phyloP scores from a whole-genome alignment of 225 moss, liverwort and hornwort genomes.

The Physcomitrellopsis africana region DNA sequence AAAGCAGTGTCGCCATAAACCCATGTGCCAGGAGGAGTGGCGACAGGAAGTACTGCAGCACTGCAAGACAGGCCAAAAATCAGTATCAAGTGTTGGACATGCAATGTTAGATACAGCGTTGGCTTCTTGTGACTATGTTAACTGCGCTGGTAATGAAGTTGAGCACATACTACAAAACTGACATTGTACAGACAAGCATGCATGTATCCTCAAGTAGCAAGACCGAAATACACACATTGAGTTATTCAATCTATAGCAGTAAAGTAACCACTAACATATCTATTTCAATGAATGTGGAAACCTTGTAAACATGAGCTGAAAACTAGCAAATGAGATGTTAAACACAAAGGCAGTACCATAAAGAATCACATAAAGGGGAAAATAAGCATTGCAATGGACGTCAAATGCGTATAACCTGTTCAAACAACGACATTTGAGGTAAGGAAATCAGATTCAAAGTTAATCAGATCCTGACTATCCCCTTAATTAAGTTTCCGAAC shows the following conservation, averaged over 20 bases:
- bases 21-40: constrained; percentile 89
- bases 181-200: not conserved
- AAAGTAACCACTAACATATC: not conserved
- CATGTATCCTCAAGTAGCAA: not conserved
- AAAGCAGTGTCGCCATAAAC: constrained; percentile 79
- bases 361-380: constrained; percentile 84
- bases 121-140: not conserved
- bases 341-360: constrained; percentile 62
- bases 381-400: constrained; percentile 95
- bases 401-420: constrained; percentile 97
- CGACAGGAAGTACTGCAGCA: constrained; percentile 91
- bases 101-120: constrained; percentile 1
- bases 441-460: not conserved
- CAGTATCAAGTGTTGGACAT: constrained; percentile 1
- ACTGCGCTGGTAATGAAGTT: not conserved
- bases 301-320: constrained; percentile 18
- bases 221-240: not conserved
- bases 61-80: constrained; percentile 45
- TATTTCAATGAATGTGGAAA: not conserved
- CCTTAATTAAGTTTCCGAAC: not conserved
- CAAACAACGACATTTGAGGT: constrained; percentile 5
- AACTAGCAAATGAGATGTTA: not conserved
- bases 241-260: not conserved
- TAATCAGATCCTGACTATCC: not conserved
- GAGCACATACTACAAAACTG: not conserved